These are phyloP conservation scores for Umbellularia californica DNA, from an alignment of 164 flowering plant species.

Conservation along the genomic window DNA sequence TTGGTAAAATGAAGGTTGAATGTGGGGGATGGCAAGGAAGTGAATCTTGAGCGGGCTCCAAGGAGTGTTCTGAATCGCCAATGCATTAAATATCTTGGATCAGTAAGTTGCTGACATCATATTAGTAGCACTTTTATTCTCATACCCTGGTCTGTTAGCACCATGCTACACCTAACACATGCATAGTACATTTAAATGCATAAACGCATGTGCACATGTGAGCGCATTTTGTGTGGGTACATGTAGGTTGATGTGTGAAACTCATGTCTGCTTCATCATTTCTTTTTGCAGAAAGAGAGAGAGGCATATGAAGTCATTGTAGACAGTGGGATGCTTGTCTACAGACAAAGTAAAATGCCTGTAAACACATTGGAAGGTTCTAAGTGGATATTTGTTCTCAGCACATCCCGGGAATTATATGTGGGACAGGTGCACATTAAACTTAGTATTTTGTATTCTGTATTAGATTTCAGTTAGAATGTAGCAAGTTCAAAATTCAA, in stretches of 20 bases:
- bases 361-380: conserved; percentile 43
- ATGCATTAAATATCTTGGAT: conserved; percentile 74
- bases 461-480: not conserved
- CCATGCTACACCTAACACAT: not conserved
- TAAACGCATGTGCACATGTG: not conserved
- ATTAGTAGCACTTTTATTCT: not conserved
- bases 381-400: conserved; percentile 80
- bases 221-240: not conserved
- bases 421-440: conserved; percentile 34
- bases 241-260: conserved; percentile 2
- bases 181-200: not conserved
- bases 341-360: conserved; percentile 35
- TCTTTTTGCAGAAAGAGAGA: conserved; percentile 57
- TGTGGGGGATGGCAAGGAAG: conserved; percentile 70
- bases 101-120: conserved; percentile 33
- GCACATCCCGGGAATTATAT: conserved; percentile 57
- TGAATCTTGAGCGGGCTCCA: conserved; percentile 43
- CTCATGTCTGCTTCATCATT: not conserved
- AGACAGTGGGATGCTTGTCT: conserved; percentile 53
- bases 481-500: not conserved
- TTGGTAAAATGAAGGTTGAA: conserved; percentile 50
- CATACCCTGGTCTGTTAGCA: not conserved
- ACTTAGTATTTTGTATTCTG: too few species aligned
- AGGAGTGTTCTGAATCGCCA: conserved; percentile 48
- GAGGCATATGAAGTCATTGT: conserved; percentile 60